These are phyloP conservation scores for Desmodesmus armatus DNA, from an alignment of 139 green algal genomes.

Conservation along the genomic window DNA sequence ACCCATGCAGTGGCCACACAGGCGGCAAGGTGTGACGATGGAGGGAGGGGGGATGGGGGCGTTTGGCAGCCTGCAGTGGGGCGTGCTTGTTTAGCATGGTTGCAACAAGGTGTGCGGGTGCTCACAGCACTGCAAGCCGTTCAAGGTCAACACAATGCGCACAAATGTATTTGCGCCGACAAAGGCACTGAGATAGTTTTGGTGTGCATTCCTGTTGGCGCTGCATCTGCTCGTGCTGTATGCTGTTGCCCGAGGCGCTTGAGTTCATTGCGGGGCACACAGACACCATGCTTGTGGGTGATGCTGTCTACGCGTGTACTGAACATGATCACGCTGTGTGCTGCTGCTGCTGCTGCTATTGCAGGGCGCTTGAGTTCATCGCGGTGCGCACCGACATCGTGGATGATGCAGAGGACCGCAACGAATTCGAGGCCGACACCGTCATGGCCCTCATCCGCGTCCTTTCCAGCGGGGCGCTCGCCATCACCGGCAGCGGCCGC, in stretches of 20 bases:
- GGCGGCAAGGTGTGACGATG: not conserved
- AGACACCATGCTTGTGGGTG: not conserved
- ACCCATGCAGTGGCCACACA: not conserved
- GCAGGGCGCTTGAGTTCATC: slow-evolving; percentile 49
- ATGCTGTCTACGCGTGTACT: no score
- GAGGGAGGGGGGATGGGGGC: not conserved
- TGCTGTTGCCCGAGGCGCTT: not conserved
- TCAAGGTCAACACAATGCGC: no score
- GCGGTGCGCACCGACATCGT: slow-evolving; percentile 23
- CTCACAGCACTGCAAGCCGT: no score
- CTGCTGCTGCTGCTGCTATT: not conserved
- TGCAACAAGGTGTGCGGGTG: no score
- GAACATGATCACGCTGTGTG: not conserved
- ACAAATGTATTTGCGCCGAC: no score
- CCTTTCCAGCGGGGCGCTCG: slow-evolving; percentile 21
- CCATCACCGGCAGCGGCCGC: slow-evolving; percentile 10
- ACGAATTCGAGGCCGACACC: slow-evolving; percentile 43
- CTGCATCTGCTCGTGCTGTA: no score
- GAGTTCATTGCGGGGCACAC: not conserved
- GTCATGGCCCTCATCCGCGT: slow-evolving; percentile 38
- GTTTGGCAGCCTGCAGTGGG: not conserved
- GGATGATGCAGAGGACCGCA: slow-evolving; percentile 25
- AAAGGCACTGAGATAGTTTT: no score
- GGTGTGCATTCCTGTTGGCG: no score
- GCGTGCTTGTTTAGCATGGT: not conserved